Evolutionary conservation across 371 early-diverging fungal genomes (phyloP).

Genomic region (Circinella minor): DNA sequence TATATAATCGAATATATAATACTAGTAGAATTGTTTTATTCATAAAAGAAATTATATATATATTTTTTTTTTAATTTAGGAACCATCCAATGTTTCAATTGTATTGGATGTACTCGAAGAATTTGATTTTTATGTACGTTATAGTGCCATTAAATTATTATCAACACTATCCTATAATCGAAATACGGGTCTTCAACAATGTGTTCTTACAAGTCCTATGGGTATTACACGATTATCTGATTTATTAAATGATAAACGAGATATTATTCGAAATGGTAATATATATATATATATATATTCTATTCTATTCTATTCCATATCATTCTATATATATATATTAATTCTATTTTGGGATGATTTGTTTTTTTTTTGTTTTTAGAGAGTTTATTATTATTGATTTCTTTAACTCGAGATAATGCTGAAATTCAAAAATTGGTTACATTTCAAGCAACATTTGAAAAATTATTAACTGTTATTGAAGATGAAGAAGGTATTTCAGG

Average conservation of each 20-base stretch:
- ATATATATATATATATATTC: neutral
- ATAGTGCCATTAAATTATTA: slow-evolving; percentile 85
- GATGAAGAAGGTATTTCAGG: slow-evolving; percentile 95
- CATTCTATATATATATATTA: too few species aligned
- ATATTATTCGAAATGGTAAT: slow-evolving; percentile 93
- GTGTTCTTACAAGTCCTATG: slow-evolving; percentile 86
- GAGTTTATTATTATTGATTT: slow-evolving; percentile 87
- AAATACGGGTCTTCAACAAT: slow-evolving; percentile 77
- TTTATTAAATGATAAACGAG: slow-evolving; percentile 88
- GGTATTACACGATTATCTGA: slow-evolving; percentile 94
- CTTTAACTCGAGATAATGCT: slow-evolving; percentile 87
- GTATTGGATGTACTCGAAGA: slow-evolving; percentile 89
- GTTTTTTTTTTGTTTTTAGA: slow-evolving; percentile 68
- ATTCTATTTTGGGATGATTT: too few species aligned
- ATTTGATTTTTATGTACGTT: slow-evolving; percentile 92
- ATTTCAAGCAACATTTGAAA: slow-evolving; percentile 96
- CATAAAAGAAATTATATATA: too few species aligned
- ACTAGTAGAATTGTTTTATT: too few species aligned
- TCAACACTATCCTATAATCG: slow-evolving; percentile 72
- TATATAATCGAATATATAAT: too few species aligned
- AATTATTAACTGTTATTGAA: slow-evolving; percentile 80
- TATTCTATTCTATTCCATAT: neutral
- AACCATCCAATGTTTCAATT: slow-evolving; percentile 74
- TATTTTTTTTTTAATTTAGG: too few species aligned
- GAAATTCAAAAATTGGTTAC: slow-evolving; percentile 98